These are phyloP conservation scores for Pontederia paniculata DNA, from an alignment of 176 grass and related monocot species.

Conservation along the genomic window DNA sequence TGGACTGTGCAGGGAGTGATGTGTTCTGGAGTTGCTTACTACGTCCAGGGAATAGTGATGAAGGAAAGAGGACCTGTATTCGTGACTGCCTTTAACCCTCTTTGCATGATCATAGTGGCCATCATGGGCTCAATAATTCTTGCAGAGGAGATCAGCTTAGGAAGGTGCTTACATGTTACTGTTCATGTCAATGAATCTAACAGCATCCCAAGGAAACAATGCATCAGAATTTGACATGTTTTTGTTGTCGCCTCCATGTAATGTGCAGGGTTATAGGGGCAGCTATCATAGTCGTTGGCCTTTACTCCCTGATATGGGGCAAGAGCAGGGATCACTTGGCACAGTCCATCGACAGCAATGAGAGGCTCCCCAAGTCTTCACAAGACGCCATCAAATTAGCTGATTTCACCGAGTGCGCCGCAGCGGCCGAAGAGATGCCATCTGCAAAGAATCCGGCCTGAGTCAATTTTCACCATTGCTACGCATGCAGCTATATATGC, in stretches of 20 bases:
- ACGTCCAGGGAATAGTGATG: slow-evolving; percentile 39
- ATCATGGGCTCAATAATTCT: slow-evolving; percentile 46
- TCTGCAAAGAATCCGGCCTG: neutral
- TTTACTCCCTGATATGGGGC: slow-evolving; percentile 73
- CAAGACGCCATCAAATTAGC: neutral
- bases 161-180: slow-evolving; percentile 20
- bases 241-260: too few species aligned
- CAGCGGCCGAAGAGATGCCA: neutral
- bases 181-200: neutral
- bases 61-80: slow-evolving; percentile 47
- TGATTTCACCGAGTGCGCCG: neutral
- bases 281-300: slow-evolving; percentile 43
- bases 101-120: slow-evolving; percentile 45
- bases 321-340: slow-evolving; percentile 46
- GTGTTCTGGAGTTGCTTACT: slow-evolving; percentile 42
- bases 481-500: too few species aligned
- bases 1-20: slow-evolving; percentile 28
- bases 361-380: slow-evolving; percentile 15
- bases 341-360: slow-evolving; percentile 1
- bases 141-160: slow-evolving; percentile 34
- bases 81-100: slow-evolving; percentile 51
- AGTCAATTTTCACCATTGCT: neutral
- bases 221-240: too few species aligned
- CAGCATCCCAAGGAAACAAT: too few species aligned
- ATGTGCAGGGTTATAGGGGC: slow-evolving; percentile 47